A percentile compares a stretch with the other conserved stretches of the same genome.
Evolutionary conservation across 2,329 filamentous ascomycete species (phyloP).

Genomic region (Emmonsia crescens): DNA sequence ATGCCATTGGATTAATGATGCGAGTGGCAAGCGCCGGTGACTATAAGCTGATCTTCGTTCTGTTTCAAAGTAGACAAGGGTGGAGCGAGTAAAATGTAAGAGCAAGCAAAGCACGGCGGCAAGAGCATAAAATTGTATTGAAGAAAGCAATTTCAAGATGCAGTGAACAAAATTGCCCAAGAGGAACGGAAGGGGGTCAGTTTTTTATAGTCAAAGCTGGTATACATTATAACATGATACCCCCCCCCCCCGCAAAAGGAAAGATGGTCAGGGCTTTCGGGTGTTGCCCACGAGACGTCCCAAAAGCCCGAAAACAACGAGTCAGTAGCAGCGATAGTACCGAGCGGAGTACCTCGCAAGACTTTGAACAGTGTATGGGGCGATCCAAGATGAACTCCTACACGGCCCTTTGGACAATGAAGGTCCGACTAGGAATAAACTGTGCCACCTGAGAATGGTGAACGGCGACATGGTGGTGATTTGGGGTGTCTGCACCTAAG

Average conservation of each 20-base stretch:
- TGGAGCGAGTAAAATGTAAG: background rate
- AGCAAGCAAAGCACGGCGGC: background rate
- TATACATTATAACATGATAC: background rate
- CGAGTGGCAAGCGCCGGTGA: background rate
- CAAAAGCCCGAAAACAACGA: background rate
- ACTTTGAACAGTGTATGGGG: background rate
- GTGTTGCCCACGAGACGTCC: background rate
- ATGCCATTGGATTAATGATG: background rate
- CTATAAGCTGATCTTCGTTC: background rate
- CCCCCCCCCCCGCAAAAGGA: background rate
- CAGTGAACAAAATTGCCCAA: background rate
- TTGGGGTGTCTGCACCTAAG: slow-evolving; percentile 3
- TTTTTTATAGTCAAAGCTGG: slow-evolving; percentile 1
- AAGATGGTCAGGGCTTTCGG: background rate
- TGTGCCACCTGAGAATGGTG: slow-evolving; percentile 6
- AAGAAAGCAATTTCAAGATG: background rate
- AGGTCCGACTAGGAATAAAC: background rate
- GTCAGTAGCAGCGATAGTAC: background rate
- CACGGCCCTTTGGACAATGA: slow-evolving; percentile 3
- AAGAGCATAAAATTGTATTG: slow-evolving; percentile 1
- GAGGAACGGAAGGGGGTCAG: background rate
- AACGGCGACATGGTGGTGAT: background rate
- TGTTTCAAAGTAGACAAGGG: background rate
- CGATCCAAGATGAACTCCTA: slow-evolving; percentile 1
- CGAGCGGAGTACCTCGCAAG: slow-evolving; percentile 1